Conservation (phyloP, 1,139 yeast species). For the Kodamaea sp. region DNA sequence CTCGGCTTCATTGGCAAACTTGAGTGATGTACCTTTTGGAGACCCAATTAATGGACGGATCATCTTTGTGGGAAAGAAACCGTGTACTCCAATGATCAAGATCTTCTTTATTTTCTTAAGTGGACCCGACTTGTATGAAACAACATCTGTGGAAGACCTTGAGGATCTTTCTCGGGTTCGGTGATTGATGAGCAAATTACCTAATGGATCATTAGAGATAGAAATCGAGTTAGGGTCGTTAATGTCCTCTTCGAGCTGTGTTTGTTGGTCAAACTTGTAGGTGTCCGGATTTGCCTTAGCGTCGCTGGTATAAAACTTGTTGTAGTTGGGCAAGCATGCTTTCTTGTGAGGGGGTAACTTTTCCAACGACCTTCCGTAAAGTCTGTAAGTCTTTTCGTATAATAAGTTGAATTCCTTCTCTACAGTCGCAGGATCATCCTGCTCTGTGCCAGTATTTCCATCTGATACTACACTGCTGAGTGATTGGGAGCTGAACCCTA, state of each 20-base stretch:
- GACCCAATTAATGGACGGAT: conserved; percentile 85
- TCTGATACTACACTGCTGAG: conserved; percentile 28
- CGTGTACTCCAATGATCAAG: conserved; percentile 90
- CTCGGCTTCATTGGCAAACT: conserved; percentile 87
- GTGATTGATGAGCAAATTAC: conserved; percentile 44
- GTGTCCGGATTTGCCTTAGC: conserved; percentile 13
- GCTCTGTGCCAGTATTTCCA: conserved; percentile 11
- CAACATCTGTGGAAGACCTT: conserved; percentile 24
- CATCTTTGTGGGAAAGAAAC: conserved; percentile 88
- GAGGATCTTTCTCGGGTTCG: conserved; percentile 6
- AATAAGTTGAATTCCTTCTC: conserved; percentile 39
- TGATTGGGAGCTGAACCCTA: conserved; percentile 41
- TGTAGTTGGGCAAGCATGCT: conserved; percentile 47
- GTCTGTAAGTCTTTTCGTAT: conserved; percentile 41
- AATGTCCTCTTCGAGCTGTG: conserved; percentile 30
- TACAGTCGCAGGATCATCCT: conserved; percentile 18
- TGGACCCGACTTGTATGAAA: conserved; percentile 33
- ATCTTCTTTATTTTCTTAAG: conserved; percentile 49
- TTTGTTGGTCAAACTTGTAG: conserved; percentile 22
- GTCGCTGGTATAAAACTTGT: conserved; percentile 28
- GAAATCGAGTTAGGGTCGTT: conserved; percentile 38
- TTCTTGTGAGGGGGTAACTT: conserved; percentile 40
- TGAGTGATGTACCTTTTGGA: conserved; percentile 89
- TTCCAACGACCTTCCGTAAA: conserved; percentile 43
- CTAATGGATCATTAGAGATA: conserved; percentile 47